These are phyloP conservation scores for Pezicula rhizophila DNA, from an alignment of 2,329 filamentous ascomycete genomes.

Conservation along the genomic window DNA sequence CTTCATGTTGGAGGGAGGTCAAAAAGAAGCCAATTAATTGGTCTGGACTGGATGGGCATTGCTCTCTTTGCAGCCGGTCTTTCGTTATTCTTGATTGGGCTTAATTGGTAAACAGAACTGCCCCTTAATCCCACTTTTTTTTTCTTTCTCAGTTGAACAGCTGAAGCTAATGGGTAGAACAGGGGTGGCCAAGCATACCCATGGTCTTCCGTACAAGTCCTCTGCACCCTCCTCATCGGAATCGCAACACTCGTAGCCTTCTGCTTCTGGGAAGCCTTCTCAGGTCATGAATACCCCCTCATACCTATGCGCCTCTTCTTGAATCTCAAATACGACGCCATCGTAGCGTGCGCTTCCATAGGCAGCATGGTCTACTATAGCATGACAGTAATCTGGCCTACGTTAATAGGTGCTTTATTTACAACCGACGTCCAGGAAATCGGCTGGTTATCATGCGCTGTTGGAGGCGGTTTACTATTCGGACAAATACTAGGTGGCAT, in stretches of 20 bases:
- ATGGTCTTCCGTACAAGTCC: conserved; percentile 33
- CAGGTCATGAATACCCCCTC: conserved; percentile 25
- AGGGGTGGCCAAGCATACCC: conserved; percentile 29
- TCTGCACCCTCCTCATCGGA: conserved; percentile 11
- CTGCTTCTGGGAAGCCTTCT: conserved; percentile 17
- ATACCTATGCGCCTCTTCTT: conserved; percentile 31
- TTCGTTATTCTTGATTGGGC: conserved; percentile 40
- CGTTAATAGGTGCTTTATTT: conserved; percentile 6
- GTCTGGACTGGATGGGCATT: conserved; percentile 33
- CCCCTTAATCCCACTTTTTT: no score
- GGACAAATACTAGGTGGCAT: conserved; percentile 10
- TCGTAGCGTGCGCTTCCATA: conserved; percentile 23
- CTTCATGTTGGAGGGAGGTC: conserved; percentile 32
- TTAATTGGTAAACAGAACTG: conserved; percentile 32
- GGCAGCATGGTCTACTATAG: conserved; percentile 30
- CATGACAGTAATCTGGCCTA: conserved; percentile 29
- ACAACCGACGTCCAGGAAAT: conserved; percentile 4
- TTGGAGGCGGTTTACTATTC: conserved; percentile 5
- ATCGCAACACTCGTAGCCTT: conserved; percentile 12
- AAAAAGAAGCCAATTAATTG: conserved; percentile 31
- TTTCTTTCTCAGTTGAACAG: no score
- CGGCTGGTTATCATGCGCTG: conserved; percentile 12
- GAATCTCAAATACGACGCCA: conserved; percentile 28
- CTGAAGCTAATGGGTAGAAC: no score
- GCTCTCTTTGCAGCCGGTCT: conserved; percentile 39